These are phyloP conservation scores for Trametes versicolor DNA, from an alignment of 1,284 basidiomycete species.

Conservation along the genomic window DNA sequence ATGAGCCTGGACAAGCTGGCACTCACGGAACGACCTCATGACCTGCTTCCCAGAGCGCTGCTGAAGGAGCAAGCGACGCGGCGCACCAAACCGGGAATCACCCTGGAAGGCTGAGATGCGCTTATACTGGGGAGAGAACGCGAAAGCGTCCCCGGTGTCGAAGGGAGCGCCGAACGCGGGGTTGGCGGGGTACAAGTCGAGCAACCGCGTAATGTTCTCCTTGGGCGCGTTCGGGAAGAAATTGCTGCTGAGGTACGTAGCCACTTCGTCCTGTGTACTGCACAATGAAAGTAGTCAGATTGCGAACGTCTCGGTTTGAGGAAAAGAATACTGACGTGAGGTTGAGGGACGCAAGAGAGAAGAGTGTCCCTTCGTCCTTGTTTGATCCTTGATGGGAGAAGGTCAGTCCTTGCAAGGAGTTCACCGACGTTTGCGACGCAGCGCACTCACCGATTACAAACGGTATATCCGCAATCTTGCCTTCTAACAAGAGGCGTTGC, in stretches of 20 bases:
- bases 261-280: constrained; percentile 31
- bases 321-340: constrained; percentile 43
- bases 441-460: constrained; percentile 36
- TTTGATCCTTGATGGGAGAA: constrained; percentile 34
- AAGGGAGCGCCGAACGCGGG: constrained; percentile 60
- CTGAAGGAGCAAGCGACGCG: constrained; percentile 45
- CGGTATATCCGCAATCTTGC: constrained; percentile 45
- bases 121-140: constrained; percentile 59
- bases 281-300: background rate
- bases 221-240: constrained; percentile 31
- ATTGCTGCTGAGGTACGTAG: constrained; percentile 28
- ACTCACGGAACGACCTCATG: constrained; percentile 32
- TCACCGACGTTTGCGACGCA: background rate
- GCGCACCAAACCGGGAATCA: constrained; percentile 59
- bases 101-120: constrained; percentile 59
- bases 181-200: constrained; percentile 52
- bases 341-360: constrained; percentile 40
- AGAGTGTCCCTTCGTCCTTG: constrained; percentile 48
- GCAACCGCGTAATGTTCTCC: constrained; percentile 20
- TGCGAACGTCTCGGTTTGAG: background rate
- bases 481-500: constrained; percentile 37
- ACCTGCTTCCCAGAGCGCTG: constrained; percentile 47
- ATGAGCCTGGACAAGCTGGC: background rate
- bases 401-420: no score
- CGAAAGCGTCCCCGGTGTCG: constrained; percentile 54